Base-by-base conservation (phyloP, 2,329 filamentous ascomycete species). In the Ceratocystiopsis minuta region DNA sequence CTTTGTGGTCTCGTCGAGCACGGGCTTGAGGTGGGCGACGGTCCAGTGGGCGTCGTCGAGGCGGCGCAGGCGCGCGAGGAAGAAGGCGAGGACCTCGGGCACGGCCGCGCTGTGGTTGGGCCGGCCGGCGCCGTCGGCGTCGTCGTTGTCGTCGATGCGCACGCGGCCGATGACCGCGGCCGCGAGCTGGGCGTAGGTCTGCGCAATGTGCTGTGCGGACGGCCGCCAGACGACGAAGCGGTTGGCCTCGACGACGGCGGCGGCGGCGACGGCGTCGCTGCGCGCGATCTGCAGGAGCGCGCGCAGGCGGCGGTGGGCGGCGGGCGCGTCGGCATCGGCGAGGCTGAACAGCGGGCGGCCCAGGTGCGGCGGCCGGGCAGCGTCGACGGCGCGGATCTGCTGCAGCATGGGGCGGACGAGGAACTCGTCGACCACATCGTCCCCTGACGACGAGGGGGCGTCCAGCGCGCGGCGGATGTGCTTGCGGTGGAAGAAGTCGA, bases 401-500 rank as follows among this genome's bases (percentile, higher is more conserved):
- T 35, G 33, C 9, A 46, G 31, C 4, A 58, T 43, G 1, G 55
- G 55, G 0, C 40, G 32, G 17, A 52, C 33, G 14, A 55, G 16
- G 15, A 47, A 45, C 5, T 44, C 37, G 16, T 52, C 40, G 12
- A 51, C 9, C 4, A 49, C 35, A 7, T 15, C 6, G 32, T 37
- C 39, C n/a, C 45, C 36, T 28, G 6, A 10, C 11, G 46, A 35
- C 3, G 42, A 41, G 1, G 46, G 40, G 15, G 44, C 36, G 10
- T 48, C 32, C 10, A 51, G 42, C 2, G 53, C 48, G 3, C 41
- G 45, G 3, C 43, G 44, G 12, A 52, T 44, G 43, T 58, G 55
- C 20, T 51, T 49, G n/a, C 49, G 49, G 36, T 95, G 84, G 39
- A 96, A 70, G 56, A 78, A 84, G 51, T 74, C 70, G 15, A 96